A percentile compares a stretch with the other conserved stretches of the same genome.
These are phyloP conservation scores for Lecanosticta acicola DNA, from an alignment of 2,329 filamentous ascomycete genomes.

Conservation along the genomic window DNA sequence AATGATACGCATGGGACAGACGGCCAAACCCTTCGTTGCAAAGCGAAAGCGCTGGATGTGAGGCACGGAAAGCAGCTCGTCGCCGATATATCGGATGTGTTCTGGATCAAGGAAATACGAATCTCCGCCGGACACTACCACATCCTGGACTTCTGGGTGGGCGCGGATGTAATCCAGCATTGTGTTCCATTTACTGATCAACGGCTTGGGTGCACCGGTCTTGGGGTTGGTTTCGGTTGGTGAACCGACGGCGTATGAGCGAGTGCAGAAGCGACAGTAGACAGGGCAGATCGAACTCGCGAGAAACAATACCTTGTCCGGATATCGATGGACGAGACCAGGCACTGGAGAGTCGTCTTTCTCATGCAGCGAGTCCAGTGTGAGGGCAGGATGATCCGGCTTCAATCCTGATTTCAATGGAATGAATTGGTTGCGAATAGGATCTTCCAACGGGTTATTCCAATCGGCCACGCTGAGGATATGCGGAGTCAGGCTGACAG, in stretches of 20 bases:
- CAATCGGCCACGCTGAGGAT: slow-evolving; percentile 56
- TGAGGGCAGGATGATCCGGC: slow-evolving; percentile 51
- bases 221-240: slow-evolving; percentile 48
- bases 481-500: slow-evolving; percentile 56
- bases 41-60: slow-evolving; percentile 57
- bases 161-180: slow-evolving; percentile 54
- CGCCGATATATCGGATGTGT: slow-evolving; percentile 50
- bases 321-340: slow-evolving; percentile 59
- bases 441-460: slow-evolving; percentile 54
- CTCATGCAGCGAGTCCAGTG: slow-evolving; percentile 56
- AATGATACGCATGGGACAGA: slow-evolving; percentile 52
- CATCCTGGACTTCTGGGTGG: slow-evolving; percentile 48
- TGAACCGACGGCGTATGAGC: slow-evolving; percentile 54
- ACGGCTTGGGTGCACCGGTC: slow-evolving; percentile 21
- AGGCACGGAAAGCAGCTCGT: slow-evolving; percentile 51
- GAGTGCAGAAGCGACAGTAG: slow-evolving; percentile 59
- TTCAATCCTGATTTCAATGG: slow-evolving; percentile 50
- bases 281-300: slow-evolving; percentile 55
- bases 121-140: slow-evolving; percentile 60
- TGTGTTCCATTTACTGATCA: slow-evolving; percentile 49
- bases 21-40: slow-evolving; percentile 57
- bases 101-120: slow-evolving; percentile 53
- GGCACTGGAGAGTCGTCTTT: slow-evolving; percentile 50
- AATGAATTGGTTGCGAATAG: slow-evolving; percentile 56
- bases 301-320: slow-evolving; percentile 57